Evolutionary conservation across 208 protist genomes (phyloP).

Genomic region (Trypanosoma lewisi): DNA sequence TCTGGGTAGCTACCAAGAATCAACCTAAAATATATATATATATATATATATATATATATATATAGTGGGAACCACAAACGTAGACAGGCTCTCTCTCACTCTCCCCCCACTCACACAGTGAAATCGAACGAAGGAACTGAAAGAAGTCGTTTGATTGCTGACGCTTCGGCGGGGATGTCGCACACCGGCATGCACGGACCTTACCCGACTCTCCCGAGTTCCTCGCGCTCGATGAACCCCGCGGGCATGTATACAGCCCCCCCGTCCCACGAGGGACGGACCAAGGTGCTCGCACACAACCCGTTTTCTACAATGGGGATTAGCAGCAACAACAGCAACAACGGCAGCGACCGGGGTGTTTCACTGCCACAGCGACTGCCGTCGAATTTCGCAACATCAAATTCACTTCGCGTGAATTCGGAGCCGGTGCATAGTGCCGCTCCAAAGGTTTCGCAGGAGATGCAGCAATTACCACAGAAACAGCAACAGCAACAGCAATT

Average conservation of each 20-base stretch:
- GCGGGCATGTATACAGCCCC: background rate
- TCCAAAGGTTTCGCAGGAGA: background rate
- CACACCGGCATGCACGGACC: background rate
- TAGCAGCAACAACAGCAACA: background rate
- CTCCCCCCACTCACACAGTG: no score
- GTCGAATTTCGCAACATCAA: background rate
- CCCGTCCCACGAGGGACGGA: background rate
- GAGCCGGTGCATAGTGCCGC: background rate
- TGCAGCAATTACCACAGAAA: background rate
- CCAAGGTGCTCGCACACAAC: constrained; percentile 23
- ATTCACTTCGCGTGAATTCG: background rate
- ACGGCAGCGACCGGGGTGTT: background rate
- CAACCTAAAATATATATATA: no score
- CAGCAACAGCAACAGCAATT: no score
- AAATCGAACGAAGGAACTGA: no score
- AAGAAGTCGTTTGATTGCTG: background rate
- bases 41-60: no score
- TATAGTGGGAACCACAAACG: no score
- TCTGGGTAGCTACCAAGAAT: no score
- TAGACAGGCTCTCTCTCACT: no score
- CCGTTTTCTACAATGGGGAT: constrained; percentile 20
- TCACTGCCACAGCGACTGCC: background rate
- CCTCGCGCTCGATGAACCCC: background rate
- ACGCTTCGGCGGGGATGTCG: background rate
- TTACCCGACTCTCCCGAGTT: background rate